Conservation (phyloP, 192 early-diverging fungal genomes). For the Backusella psychrophila region DNA sequence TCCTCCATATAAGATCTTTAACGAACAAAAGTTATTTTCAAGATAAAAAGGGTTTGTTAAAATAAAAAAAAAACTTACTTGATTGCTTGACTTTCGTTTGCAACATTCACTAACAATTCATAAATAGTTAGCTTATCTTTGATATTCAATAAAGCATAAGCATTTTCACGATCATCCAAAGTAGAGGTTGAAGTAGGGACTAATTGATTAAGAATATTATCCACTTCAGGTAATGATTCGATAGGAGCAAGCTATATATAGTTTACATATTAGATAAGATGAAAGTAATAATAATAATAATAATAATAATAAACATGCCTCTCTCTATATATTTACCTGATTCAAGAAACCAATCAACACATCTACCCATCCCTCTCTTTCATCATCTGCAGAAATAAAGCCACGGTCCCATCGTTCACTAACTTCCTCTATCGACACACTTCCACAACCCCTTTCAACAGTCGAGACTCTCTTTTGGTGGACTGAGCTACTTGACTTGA, state of each 20-base stretch:
- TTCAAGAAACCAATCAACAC: slow-evolving; percentile 50
- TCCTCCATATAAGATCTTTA: slow-evolving; percentile 71
- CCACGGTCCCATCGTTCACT: slow-evolving; percentile 46
- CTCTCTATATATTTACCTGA: slow-evolving; percentile 33
- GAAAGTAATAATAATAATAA: neutral
- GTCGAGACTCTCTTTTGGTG: neutral
- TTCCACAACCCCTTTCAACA: slow-evolving; percentile 28
- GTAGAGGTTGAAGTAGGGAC: slow-evolving; percentile 36
- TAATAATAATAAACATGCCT: neutral
- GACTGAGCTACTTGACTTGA: neutral
- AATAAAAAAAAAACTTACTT: slow-evolving; percentile 34
- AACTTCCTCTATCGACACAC: slow-evolving; percentile 38
- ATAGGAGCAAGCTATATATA: slow-evolving; percentile 40
- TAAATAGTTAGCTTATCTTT: slow-evolving; percentile 63
- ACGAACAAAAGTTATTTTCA: neutral
- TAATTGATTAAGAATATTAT: slow-evolving; percentile 45
- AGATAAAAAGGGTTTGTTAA: neutral
- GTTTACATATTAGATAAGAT: neutral
- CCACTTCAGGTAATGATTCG: slow-evolving; percentile 39
- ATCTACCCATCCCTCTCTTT: slow-evolving; percentile 48
- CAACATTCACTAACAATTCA: slow-evolving; percentile 56
- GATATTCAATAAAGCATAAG: slow-evolving; percentile 38
- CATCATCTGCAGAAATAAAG: slow-evolving; percentile 22
- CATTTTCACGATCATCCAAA: slow-evolving; percentile 38
- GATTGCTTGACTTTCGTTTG: slow-evolving; percentile 56